Percentiles rank a stretch among this genome's conserved stretches.
phyloP scores from a whole-genome alignment of 2,329 filamentous ascomycete species.

The Nothopassalora personata region DNA sequence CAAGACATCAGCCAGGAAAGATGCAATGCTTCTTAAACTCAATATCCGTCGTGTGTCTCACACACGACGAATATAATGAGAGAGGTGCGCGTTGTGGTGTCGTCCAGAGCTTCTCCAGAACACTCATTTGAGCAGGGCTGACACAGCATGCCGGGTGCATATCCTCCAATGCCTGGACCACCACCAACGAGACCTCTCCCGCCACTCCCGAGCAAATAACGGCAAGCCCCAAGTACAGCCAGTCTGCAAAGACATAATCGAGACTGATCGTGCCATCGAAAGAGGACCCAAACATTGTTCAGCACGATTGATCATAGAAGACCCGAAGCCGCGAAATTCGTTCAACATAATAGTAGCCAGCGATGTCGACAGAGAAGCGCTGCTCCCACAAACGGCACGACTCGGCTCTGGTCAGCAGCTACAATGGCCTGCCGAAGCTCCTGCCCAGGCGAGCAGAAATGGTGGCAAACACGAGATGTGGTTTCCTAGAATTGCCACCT shows the following conservation, averaged over 20 bases:
- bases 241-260: neutral
- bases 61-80: neutral
- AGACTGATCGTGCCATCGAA: neutral
- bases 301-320: neutral
- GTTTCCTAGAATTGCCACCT: conserved; percentile 10
- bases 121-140: neutral
- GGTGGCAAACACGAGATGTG: neutral
- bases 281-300: neutral
- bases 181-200: conserved; percentile 15
- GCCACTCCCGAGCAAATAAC: conserved; percentile 10
- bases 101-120: neutral
- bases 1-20: neutral
- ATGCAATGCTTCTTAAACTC: neutral
- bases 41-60: neutral
- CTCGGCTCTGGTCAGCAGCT: neutral
- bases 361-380: neutral
- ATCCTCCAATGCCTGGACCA: conserved; percentile 15
- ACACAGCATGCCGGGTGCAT: conserved; percentile 9
- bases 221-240: neutral
- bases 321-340: neutral
- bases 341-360: neutral
- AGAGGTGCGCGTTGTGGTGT: neutral
- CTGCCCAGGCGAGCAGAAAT: neutral
- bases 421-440: neutral
- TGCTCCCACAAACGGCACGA: neutral